phyloP scores from a whole-genome alignment of 2,329 filamentous ascomycete genomes.

The Aspergillus novofumigatus region DNA sequence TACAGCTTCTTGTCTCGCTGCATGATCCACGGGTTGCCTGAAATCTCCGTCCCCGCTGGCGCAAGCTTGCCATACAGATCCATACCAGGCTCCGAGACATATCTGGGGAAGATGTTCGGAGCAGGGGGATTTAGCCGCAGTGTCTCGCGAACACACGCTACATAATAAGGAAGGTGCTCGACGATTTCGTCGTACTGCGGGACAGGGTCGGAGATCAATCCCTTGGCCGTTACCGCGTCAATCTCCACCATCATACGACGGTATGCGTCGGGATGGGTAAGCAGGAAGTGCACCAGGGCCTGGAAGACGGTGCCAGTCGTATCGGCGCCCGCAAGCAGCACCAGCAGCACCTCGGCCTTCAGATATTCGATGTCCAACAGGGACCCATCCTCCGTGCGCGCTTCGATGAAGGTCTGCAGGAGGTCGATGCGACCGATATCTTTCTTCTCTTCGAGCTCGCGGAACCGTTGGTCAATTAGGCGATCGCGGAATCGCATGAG shows the following conservation, averaged over 20 bases:
- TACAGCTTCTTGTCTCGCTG: conserved; percentile 43
- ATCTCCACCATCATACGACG: conserved; percentile 47
- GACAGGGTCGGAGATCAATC: conserved; percentile 26
- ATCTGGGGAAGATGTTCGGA: conserved; percentile 49
- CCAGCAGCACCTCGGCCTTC: conserved; percentile 51
- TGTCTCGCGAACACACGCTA: conserved; percentile 49
- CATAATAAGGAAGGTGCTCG: conserved; percentile 44
- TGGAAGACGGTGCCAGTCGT: conserved; percentile 52
- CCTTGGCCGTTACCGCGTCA: conserved; percentile 33
- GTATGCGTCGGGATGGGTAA: conserved; percentile 40
- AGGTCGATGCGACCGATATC: conserved; percentile 47
- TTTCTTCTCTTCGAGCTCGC: conserved; percentile 46
- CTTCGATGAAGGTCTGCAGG: conserved; percentile 49
- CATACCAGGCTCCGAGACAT: conserved; percentile 36
- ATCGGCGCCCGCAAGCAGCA: conserved; percentile 51
- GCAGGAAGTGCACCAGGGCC: conserved; percentile 43
- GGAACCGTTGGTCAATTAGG: conserved; percentile 47
- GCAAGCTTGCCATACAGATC: conserved; percentile 38
- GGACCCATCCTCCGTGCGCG: conserved; percentile 42
- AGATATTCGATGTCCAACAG: conserved; percentile 49
- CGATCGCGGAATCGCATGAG: conserved; percentile 57
- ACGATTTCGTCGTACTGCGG: conserved; percentile 43
- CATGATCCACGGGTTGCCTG: conserved; percentile 46
- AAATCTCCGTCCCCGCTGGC: conserved; percentile 44
- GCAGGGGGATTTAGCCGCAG: conserved; percentile 50